A percentile compares a stretch with the other conserved stretches of the same genome.
These are phyloP conservation scores for Edaphochlamys debaryana DNA, from an alignment of 139 green algal species.

Conservation along the genomic window DNA sequence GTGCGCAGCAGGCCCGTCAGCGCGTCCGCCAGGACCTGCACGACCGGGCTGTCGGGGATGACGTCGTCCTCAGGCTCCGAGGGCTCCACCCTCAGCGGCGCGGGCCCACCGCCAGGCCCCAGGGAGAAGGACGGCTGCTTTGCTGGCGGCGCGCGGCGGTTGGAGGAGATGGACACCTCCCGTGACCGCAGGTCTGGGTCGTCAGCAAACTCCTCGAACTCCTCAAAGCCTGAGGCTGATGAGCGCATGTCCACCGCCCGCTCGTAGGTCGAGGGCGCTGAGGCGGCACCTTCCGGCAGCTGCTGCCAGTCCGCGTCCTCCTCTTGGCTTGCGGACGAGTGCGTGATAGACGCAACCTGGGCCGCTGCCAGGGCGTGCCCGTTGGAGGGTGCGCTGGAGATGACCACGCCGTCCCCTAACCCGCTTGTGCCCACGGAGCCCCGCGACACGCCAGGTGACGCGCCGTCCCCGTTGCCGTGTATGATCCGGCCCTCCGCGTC, in stretches of 20 bases:
- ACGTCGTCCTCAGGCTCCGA: neutral
- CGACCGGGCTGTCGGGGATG: neutral
- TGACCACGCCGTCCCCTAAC: too few species aligned
- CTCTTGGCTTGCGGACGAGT: too few species aligned
- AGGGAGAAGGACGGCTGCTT: neutral
- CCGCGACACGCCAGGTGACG: neutral
- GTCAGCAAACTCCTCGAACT: conserved; percentile 2
- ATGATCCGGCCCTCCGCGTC: too few species aligned
- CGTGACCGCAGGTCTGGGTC: neutral
- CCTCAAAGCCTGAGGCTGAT: neutral
- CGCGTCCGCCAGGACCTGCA: conserved; percentile 37
- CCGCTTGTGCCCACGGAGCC: neutral
- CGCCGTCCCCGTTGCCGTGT: too few species aligned
- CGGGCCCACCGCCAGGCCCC: too few species aligned
- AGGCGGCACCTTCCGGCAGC: neutral
- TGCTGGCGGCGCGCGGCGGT: too few species aligned
- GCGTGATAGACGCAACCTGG: too few species aligned
- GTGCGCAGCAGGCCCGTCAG: conserved; percentile 36
- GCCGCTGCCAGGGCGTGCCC: too few species aligned
- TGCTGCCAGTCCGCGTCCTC: neutral
- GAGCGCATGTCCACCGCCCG: neutral
- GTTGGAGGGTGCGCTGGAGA: too few species aligned
- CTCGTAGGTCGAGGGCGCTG: neutral
- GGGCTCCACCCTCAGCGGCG: too few species aligned
- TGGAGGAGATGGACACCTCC: too few species aligned